Conservation (phyloP, 2,329 filamentous ascomycete genomes). For the Hypoxylon sp. region DNA sequence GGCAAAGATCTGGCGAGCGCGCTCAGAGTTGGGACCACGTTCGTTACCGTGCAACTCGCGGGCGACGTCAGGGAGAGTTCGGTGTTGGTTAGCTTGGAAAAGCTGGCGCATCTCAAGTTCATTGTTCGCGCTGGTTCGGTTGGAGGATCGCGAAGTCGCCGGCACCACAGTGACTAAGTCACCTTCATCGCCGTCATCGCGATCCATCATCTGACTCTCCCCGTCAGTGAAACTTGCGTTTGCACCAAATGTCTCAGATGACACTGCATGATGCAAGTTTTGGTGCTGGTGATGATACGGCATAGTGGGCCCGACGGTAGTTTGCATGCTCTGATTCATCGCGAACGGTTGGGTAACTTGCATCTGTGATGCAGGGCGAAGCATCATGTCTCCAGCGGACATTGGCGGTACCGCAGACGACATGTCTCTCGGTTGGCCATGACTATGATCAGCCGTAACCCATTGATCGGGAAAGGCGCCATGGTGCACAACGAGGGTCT, state of each 20-base stretch:
- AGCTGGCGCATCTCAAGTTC: constrained; percentile 85
- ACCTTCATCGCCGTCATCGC: constrained; percentile 71
- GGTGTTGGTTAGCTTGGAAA: constrained; percentile 77
- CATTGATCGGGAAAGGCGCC: constrained; percentile 66
- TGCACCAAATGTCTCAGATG: constrained; percentile 66
- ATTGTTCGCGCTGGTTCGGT: constrained; percentile 81
- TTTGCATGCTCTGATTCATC: constrained; percentile 66
- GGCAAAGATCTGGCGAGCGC: constrained; percentile 87
- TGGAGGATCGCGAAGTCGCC: constrained; percentile 66
- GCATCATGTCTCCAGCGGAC: constrained; percentile 71
- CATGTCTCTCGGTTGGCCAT: constrained; percentile 62
- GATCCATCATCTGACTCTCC: constrained; percentile 73
- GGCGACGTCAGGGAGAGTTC: constrained; percentile 79
- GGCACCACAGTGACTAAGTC: constrained; percentile 65
- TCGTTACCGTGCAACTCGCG: constrained; percentile 84
- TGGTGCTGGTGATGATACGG: constrained; percentile 61
- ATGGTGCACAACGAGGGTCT: constrained; percentile 56
- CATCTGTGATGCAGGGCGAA: constrained; percentile 71
- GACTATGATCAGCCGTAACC: constrained; percentile 62
- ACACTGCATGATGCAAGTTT: constrained; percentile 65
- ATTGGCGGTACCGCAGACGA: constrained; percentile 61
- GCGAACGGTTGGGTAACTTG: constrained; percentile 65
- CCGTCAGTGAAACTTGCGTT: constrained; percentile 70
- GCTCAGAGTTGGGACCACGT: constrained; percentile 83
- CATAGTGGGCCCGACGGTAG: constrained; percentile 62